Evolutionary conservation across 352 stramenopile species (phyloP), one percentile per base, ranked within the genome.

Genomic region (Pythium diclinum): DNA sequence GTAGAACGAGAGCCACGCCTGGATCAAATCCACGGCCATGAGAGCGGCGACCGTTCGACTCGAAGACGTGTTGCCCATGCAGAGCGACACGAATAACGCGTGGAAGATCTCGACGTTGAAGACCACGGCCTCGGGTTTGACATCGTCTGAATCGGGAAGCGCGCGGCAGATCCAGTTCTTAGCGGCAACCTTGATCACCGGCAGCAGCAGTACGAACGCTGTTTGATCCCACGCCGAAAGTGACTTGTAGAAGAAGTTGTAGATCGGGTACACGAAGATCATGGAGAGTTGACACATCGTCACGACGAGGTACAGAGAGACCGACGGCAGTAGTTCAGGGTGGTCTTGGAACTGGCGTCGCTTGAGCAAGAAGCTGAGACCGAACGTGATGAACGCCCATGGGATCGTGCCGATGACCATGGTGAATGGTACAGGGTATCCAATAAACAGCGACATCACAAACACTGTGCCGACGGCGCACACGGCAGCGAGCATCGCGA

Each of bases 141-240:
- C 53, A 28, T 77, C 73, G 47, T 78, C 67, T 6, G 19, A 55
- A 33, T 65, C 64, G 5, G 6, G 13, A 10, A 73, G 56, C 56
- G 60, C 19, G 34, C 56, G 42, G 56, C 69, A 71, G 33, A 85
- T 75, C 56, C 71, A 67, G 57, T 81, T 78, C 34, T 40, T 40
- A 14, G 53, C 82, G 79, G 52, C 40, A 21, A 86, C 60, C 51
- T 86, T 86, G 21, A 84, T 65, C 30, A 81, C 46, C 7, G 71
- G 74, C 9, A 86, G 65, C 8, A 86, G 3, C n/a, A 77, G n/a
- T 3, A 65, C 34, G 42, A 57, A 56, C 3, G 34, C 34, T 11
- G 55, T 74, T 47, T 77, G 67, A 32, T 60, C 2, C 4, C 23
- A 36, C 0, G 44, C 38, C 33, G 57, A 62, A 17, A 72, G 30